phyloP scores from a whole-genome alignment of 306 rosid genomes.

The Pyrus betulifolia region DNA sequence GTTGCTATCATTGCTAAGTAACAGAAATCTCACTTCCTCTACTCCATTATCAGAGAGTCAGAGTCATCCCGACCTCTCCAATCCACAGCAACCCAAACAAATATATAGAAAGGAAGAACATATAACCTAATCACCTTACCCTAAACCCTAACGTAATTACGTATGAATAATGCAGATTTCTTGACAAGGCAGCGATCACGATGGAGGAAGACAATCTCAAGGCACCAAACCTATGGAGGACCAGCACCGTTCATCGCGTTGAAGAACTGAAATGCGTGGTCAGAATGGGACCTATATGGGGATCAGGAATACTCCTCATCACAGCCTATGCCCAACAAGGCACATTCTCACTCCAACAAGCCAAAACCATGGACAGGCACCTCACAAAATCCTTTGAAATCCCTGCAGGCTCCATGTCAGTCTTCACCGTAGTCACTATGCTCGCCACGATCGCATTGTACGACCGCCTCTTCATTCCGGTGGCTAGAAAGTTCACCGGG shows the following conservation, averaged over 20 bases:
- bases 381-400: conserved; percentile 53
- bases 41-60: neutral
- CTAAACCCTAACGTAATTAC: neutral
- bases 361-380: conserved; percentile 77
- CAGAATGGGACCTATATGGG: conserved; percentile 98
- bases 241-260: conserved; percentile 74
- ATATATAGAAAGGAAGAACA: neutral
- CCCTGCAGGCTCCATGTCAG: conserved; percentile 90
- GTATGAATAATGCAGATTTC: conserved; percentile 35
- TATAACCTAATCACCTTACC: neutral
- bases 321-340: conserved; percentile 90
- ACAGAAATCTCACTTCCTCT: neutral
- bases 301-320: conserved; percentile 72
- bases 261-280: conserved; percentile 79
- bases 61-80: neutral
- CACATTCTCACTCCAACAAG: conserved; percentile 85
- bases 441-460: conserved; percentile 63
- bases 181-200: conserved; percentile 76
- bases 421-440: conserved; percentile 60
- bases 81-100: neutral
- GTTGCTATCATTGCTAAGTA: neutral
- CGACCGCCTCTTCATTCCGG: conserved; percentile 54
- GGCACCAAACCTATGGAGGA: conserved; percentile 66
- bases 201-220: conserved; percentile 44
- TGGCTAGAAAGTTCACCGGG: conserved; percentile 64